These are phyloP conservation scores for Andrographis paniculata DNA, from an alignment of 305 asterid species.

Conservation along the genomic window DNA sequence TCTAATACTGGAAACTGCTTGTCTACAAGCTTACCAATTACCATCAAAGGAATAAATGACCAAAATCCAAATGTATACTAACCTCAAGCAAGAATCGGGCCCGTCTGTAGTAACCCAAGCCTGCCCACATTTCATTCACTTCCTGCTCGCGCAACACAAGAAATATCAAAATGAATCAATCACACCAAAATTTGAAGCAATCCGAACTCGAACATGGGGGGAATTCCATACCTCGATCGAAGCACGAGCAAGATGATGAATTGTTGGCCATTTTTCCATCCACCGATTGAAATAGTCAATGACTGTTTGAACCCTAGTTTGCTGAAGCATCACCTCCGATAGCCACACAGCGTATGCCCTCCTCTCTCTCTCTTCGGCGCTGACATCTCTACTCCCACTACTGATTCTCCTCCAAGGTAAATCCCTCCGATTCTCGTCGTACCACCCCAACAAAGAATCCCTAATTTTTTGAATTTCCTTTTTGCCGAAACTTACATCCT, in stretches of 20 bases:
- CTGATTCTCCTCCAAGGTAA: conserved; percentile 88
- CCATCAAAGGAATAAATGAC: neutral
- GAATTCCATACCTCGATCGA: conserved; percentile 54
- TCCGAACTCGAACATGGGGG: neutral
- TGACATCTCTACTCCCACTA: conserved; percentile 18
- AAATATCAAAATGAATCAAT: conserved; percentile 5
- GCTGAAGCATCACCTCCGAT: conserved; percentile 99
- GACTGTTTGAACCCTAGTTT: conserved; percentile 94
- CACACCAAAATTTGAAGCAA: conserved; percentile 1
- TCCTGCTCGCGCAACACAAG: conserved; percentile 44
- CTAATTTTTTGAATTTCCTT: conserved; percentile 51
- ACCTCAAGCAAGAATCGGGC: conserved; percentile 93
- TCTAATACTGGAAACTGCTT: neutral
- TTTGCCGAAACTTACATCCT: conserved; percentile 52
- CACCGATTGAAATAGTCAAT: conserved; percentile 78
- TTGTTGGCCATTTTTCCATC: conserved; percentile 96
- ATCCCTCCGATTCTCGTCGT: conserved; percentile 68
- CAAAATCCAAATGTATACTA: conserved; percentile 8
- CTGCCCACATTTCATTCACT: conserved; percentile 99
- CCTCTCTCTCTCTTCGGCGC: conserved; percentile 36
- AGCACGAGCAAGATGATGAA: conserved; percentile 74
- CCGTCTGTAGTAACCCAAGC: conserved; percentile 92
- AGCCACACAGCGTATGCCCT: conserved; percentile 97
- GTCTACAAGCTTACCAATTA: neutral
- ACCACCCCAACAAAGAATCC: conserved; percentile 75